phyloP scores from a whole-genome alignment of 148 eudicot species.

The Rhododendron kiyosumense region DNA sequence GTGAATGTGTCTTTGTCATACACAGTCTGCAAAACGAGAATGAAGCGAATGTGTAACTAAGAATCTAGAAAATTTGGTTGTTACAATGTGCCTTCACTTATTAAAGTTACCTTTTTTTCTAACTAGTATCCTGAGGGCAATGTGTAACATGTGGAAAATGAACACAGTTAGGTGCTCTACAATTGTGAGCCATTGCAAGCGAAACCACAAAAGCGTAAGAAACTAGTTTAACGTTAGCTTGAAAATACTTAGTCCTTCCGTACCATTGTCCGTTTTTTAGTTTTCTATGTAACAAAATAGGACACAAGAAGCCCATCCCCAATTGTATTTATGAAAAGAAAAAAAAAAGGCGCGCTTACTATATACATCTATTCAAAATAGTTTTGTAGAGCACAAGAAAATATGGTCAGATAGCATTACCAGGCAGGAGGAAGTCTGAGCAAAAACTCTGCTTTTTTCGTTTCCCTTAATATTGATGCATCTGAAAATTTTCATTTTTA shows the following conservation, averaged over 20 bases:
- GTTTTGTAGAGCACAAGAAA: background rate
- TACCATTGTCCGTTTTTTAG: background rate
- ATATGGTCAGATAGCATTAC: background rate
- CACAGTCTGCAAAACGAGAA: conserved; percentile 24
- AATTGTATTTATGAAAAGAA: background rate
- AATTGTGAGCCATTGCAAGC: background rate
- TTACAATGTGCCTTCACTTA: background rate
- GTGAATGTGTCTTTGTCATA: conserved; percentile 44
- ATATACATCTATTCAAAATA: background rate
- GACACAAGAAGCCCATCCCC: background rate
- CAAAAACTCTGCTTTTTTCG: too few species aligned
- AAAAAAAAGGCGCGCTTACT: background rate
- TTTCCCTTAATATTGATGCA: too few species aligned
- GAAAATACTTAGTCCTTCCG: background rate
- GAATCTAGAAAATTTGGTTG: background rate
- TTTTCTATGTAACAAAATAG: background rate
- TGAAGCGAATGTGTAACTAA: background rate
- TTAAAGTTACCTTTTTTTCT: too few species aligned
- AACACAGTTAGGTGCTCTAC: background rate
- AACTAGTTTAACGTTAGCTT: background rate
- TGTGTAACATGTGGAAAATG: background rate
- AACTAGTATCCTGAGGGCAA: background rate
- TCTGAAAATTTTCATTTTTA: too few species aligned
- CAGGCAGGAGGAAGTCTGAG: background rate
- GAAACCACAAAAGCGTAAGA: background rate